Percentiles rank a stretch among this genome's conserved stretches.
phyloP scores from a whole-genome alignment of 176 grass and related monocot genomes.

The Rhynchospora tenuis region DNA sequence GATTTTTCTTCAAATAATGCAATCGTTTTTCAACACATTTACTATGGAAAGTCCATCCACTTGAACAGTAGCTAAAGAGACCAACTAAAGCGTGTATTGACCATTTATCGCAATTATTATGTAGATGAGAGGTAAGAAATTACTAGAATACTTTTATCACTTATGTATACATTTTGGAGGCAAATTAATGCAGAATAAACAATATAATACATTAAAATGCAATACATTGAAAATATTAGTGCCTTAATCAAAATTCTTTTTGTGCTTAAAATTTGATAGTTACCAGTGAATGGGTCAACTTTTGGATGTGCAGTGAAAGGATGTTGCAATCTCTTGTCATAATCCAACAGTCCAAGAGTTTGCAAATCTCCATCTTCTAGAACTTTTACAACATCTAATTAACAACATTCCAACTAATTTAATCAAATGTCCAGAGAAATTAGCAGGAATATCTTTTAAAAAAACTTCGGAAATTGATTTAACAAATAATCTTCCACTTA shows the following conservation, averaged over 20 bases:
- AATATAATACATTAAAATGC: not conserved
- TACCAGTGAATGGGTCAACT: conserved; percentile 94
- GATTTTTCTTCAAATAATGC: not conserved
- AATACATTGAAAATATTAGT: not conserved
- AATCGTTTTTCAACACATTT: not conserved
- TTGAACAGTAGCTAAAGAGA: not conserved
- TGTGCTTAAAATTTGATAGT: not conserved
- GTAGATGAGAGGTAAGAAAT: not conserved
- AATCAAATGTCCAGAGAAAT: not conserved
- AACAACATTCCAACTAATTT: conserved; percentile 13
- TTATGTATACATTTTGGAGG: not conserved
- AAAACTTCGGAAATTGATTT: not conserved
- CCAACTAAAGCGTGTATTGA: not conserved
- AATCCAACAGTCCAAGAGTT: conserved; percentile 94
- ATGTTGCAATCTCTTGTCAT: conserved; percentile 85
- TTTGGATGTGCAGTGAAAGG: conserved; percentile 97
- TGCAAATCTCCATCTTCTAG: conserved; percentile 96
- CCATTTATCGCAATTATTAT: not conserved
- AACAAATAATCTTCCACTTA: conserved; percentile 39
- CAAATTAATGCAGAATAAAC: not conserved
- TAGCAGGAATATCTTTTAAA: not conserved
- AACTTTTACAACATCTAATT: conserved; percentile 83
- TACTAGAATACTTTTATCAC: not conserved
- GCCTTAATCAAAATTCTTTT: not conserved
- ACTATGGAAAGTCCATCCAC: too few relatives aligned